Evolutionary conservation across 2,329 filamentous ascomycete genomes (phyloP), one percentile per base, ranked within the genome.

Genomic region (Epichloe bromicola): DNA sequence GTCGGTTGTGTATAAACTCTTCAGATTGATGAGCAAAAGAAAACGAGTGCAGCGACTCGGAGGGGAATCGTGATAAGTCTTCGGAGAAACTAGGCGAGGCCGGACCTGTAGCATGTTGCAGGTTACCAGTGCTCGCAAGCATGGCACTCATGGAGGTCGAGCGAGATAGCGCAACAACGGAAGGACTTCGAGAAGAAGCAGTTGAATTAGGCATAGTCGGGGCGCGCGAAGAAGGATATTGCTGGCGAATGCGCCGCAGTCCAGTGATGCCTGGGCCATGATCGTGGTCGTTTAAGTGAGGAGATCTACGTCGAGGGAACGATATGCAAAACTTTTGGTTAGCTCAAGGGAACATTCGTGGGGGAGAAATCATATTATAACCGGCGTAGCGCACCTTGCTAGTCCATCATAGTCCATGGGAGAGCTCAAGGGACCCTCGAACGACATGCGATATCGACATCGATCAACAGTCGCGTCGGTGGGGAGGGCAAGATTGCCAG

Each of bases 11-110:
- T 51, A 97, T 76, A 55, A 88, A 82, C 55, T 97, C 91, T 62
- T 95, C 90, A 3, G 90, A 91, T 67, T 95, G 90, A 59, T 95
- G 88, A 40, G 93, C 88, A 67, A 98, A 98, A 12, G 91, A 97
- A 70, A 98, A 98, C 2, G 93, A 98, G 68, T 98, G 93, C 45
- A 98, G 73, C 5, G 93, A 98, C 65, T 98, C 93, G 59, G 88
- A 88, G 1, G 93, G 91, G 64, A 98, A 98, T 48, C 90, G 84
- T 44, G 83, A 84, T 44, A 98, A 78, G 63, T 98, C 93, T 71
- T 97, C 93, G 61, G 82, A 79, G 63, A 89, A 88, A 55, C 79
- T 79, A 23, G 88, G 88, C 20, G 88, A 89, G 19, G 75, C 73
- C 23, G 84, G 82, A 5, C 76, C 82, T n/a, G 81, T 73, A 8